Evolutionary conservation across 2,329 filamentous ascomycete genomes (phyloP).

Genomic region (Chaetomium sp.): DNA sequence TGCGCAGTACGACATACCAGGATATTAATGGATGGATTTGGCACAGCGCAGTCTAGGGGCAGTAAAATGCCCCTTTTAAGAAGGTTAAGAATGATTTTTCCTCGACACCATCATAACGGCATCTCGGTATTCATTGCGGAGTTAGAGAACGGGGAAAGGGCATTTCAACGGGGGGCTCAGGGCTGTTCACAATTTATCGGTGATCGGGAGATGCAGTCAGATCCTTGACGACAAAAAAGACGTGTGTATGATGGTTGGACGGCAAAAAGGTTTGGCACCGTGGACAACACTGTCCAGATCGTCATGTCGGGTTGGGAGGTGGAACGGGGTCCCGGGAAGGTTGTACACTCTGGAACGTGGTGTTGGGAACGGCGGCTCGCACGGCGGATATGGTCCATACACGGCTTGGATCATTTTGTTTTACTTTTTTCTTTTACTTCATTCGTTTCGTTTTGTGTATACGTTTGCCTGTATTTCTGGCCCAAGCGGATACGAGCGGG

Average conservation of each 20-base stretch:
- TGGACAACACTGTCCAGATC: slow-evolving; percentile 1
- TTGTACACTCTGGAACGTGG: too few relatives aligned
- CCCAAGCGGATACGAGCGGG: slow-evolving; percentile 9
- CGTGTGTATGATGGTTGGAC: slow-evolving; percentile 9
- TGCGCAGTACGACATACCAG: background rate
- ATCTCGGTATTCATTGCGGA: slow-evolving; percentile 24
- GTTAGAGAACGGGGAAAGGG: slow-evolving; percentile 19
- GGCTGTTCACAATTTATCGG: slow-evolving; percentile 15
- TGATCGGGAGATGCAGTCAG: background rate
- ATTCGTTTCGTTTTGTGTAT: slow-evolving; percentile 16
- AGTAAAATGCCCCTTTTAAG: slow-evolving; percentile 3
- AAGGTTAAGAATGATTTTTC: slow-evolving; percentile 7
- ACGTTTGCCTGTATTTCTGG: slow-evolving; percentile 15
- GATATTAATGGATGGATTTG: slow-evolving; percentile 5
- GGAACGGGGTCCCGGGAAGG: too few relatives aligned
- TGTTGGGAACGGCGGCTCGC: background rate
- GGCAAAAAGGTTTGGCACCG: background rate
- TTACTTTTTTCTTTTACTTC: slow-evolving; percentile 4
- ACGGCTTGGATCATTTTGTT: background rate
- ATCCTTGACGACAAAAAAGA: slow-evolving; percentile 6
- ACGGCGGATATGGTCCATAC: background rate
- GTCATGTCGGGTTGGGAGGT: background rate
- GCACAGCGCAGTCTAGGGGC: background rate
- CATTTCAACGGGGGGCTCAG: slow-evolving; percentile 12
- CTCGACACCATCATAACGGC: slow-evolving; percentile 18